Evolutionary conservation across 2,329 filamentous ascomycete genomes (phyloP).

Genomic region (Didymella pomorum): DNA sequence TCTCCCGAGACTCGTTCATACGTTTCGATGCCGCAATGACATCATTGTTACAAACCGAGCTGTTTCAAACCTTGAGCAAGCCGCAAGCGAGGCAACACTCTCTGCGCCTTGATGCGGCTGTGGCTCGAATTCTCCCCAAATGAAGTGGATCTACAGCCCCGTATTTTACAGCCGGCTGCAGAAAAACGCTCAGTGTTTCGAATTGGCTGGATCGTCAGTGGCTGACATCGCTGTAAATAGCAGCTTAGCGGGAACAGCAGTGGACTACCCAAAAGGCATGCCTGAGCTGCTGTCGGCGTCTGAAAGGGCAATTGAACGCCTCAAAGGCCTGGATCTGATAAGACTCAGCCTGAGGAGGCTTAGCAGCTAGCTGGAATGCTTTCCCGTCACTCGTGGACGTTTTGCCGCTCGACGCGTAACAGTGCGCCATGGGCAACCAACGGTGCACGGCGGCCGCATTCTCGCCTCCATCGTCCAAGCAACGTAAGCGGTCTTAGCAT

Average conservation of each 20-base stretch:
- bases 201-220: conserved; percentile 19
- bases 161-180: not conserved
- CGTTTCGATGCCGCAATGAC: conserved; percentile 9
- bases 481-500: conserved; percentile 27
- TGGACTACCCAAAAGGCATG: conserved; percentile 2
- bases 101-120: conserved; percentile 5
- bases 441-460: conserved; percentile 22
- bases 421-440: conserved; percentile 13
- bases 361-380: conserved; percentile 25
- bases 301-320: conserved; percentile 7
- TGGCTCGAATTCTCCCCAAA: conserved; percentile 10
- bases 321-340: conserved; percentile 16
- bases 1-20: conserved; percentile 4
- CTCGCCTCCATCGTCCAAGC: conserved; percentile 25
- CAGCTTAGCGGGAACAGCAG: not conserved
- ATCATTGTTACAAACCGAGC: conserved; percentile 12
- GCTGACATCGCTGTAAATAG: conserved; percentile 19
- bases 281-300: conserved; percentile 2
- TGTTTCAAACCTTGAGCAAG: conserved; percentile 18
- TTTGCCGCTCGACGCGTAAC: conserved; percentile 28
- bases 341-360: conserved; percentile 13
- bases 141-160: conserved; percentile 15
- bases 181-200: conserved; percentile 26
- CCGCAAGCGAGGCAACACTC: conserved; percentile 15
- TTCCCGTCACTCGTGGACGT: conserved; percentile 11